phyloP scores from a whole-genome alignment of 2,329 filamentous ascomycete genomes.

The Apiospora pterosperma region DNA sequence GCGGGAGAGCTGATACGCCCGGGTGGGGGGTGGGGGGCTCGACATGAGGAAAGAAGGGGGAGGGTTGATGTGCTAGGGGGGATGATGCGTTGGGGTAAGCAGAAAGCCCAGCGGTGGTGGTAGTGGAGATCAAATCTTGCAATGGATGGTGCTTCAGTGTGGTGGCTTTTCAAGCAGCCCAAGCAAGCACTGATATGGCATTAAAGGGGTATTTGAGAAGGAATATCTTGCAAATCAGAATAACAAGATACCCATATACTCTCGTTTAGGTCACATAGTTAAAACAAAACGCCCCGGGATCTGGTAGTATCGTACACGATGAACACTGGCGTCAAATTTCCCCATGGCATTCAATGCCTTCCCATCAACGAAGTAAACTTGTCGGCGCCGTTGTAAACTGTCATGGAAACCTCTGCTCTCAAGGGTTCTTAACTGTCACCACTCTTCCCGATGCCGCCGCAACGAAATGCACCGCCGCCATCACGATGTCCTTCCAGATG shows the following conservation, averaged over 20 bases:
- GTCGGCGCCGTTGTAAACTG: background rate
- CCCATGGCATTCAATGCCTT: background rate
- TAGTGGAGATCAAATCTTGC: background rate
- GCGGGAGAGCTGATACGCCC: background rate
- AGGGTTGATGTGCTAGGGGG: background rate
- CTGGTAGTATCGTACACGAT: background rate
- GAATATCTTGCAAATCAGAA: background rate
- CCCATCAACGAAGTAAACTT: background rate
- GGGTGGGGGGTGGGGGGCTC: too few relatives aligned
- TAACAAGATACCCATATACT: background rate
- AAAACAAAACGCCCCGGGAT: background rate
- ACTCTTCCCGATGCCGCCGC: slow-evolving; percentile 11
- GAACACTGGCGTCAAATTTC: background rate
- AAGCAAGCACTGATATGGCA: background rate
- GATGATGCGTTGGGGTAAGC: background rate
- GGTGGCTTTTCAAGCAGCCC: too few relatives aligned
- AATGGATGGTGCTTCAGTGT: background rate
- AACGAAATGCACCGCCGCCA: slow-evolving; percentile 19
- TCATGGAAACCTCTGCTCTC: background rate
- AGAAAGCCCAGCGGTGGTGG: background rate
- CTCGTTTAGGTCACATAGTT: too few relatives aligned
- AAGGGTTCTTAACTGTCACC: background rate
- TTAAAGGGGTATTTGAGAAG: background rate
- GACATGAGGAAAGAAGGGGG: too few relatives aligned
- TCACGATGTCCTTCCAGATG: slow-evolving; percentile 22